A percentile compares a stretch with the other conserved stretches of the same genome.
phyloP scores from a whole-genome alignment of 139 green algal species.

The Mesotaenium endlicherianum region DNA sequence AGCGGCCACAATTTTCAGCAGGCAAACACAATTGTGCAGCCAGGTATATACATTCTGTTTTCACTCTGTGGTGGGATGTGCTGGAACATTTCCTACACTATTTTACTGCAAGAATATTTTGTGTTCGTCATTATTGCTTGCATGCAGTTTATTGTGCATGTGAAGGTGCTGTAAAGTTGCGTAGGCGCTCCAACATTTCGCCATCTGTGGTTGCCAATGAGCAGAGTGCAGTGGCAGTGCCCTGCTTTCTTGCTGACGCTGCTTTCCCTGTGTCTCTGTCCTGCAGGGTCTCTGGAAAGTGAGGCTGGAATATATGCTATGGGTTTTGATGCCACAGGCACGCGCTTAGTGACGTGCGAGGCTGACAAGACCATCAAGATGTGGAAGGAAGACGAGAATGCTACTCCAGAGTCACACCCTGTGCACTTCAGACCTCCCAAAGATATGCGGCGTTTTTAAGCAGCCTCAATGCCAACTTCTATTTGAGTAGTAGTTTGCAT shows the following conservation, averaged over 20 bases:
- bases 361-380: conserved; percentile 99
- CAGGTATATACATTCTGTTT: conserved; percentile 45
- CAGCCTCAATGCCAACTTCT: not conserved
- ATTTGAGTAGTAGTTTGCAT: too few relatives aligned
- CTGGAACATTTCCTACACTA: not conserved
- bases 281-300: conserved; percentile 81
- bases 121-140: too few relatives aligned
- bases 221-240: not conserved
- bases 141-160: too few relatives aligned
- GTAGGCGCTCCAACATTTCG: not conserved
- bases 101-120: too few relatives aligned
- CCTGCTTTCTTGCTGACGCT: not conserved
- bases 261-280: not conserved
- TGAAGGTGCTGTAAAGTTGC: too few relatives aligned
- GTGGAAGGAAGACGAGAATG: conserved; percentile 87
- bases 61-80: not conserved
- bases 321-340: conserved; percentile 75
- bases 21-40: conserved; percentile 80
- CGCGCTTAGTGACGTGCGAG: conserved; percentile 82
- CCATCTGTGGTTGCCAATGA: not conserved
- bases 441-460: conserved; percentile 55
- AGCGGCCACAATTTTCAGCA: conserved; percentile 92
- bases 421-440: conserved; percentile 65
- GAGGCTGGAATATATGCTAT: conserved; percentile 80
- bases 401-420: conserved; percentile 84